Evolutionary conservation across 1,284 basidiomycete species (phyloP), one percentile per base, ranked within the genome.

Genomic region (Apiotrichum sp.): DNA sequence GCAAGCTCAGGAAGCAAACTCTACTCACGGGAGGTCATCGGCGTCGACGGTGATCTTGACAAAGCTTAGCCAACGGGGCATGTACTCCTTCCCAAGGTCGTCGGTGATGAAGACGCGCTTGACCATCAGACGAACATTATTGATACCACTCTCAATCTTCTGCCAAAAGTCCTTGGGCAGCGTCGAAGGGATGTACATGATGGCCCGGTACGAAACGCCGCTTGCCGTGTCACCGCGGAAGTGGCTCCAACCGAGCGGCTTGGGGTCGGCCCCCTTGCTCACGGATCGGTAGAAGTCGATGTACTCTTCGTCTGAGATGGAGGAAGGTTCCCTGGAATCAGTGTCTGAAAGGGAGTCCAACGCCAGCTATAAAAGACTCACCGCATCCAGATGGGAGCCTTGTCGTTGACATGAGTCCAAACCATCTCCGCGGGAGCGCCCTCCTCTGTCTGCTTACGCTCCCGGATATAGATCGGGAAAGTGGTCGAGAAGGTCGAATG

Each of bases 81-180:
- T 70, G 66, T 71, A 80, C 65, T 90, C 81, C 34, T 93, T 78
- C 52, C 92, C 93, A 32, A 96, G 79, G 70, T 96, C 89, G 50
- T 86, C 89, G 31, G 92, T 96, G 72, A 96, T 93, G 76, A 96
- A 93, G 14, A 93, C 89, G 52, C 90, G 85, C 77, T 93, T 93
- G 65, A 93, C 91, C 81, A 92, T 83, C 51, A 95, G 74, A 58
- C 86, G 84, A 63, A 93, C 81, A 62, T 88, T 89, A 56, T 84
- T 84, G 13, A 83, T 77, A 39, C 79, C 77, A 59, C 70, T 66
- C 72, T 81, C 65, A 80, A 86, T 83, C 63, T 85, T 82, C 65
- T 85, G 82, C 87, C 90, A 93, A 76, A 85, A 93, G 58, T 83
- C 81, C 22, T 85, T 82, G 22, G 83, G 80, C 40, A 93, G 72